Evolutionary conservation across 768 basidiomycete species (phyloP), one percentile per base, ranked within the genome.

Genomic region (Kwoniella pini): DNA sequence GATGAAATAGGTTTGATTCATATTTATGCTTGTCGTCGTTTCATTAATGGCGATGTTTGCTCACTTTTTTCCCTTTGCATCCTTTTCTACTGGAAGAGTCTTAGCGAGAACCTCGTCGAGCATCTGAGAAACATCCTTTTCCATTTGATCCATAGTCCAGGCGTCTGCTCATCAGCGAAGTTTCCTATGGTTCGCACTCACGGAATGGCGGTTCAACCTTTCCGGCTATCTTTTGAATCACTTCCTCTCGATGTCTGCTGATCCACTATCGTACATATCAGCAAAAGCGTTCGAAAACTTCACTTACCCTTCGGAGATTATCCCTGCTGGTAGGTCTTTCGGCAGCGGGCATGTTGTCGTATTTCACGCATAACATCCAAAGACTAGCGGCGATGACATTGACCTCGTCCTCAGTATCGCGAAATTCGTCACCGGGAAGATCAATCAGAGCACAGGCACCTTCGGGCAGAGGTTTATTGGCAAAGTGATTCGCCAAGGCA

Each of bases 121-220:
- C 70, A 74, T 65, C 12, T 54, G 65, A 4, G 40, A 49, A 19
- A 74, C 64, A 46, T 74, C 72, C 45, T 65, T 60, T 51, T 68
- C 49, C 31, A 71, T 68, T 60, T 67, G 65, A 33, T 71, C 68
- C 30, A 68, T 61, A 2, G 62, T 63, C 57, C 50, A 68, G 6
- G 68, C 65, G n/a, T 63, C 72, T 74, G 9, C 4, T 24, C 19
- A 19, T 61, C 57, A 62, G 60, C 48, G 44, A 39, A 31, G 22
- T 21, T 13, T 10, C 44, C 19, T 4, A 33, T n/a, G 17, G 9
- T 15, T 6, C 26, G 36, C 19, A 70, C 72, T 68, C 63, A 74
- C 72, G 60, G 61, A 74, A 71, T 12, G 72, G 72, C 40, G 72
- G 72, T 61, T 74, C 68, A 12, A 74, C 54, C 54, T 74, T 71